Base-by-base conservation (phyloP, 2,329 filamentous ascomycete genomes). In the Trichophaea hybrida region DNA sequence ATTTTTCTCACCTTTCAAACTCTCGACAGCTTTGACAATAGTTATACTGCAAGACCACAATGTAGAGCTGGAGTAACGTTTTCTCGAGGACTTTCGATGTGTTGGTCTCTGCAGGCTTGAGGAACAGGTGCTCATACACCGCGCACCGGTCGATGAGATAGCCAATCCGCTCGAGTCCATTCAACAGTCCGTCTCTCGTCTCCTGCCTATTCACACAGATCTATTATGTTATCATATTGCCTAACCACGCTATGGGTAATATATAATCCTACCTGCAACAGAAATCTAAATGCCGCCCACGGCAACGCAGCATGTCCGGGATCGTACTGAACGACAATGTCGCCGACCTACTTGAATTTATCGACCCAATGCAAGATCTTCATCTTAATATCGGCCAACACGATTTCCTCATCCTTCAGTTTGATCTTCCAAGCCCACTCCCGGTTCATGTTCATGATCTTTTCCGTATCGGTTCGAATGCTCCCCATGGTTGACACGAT, bases 271-370 rank as follows among this genome's bases (percentile, higher is more conserved):
- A 60, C 58, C 61, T 69, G 62, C 7, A 71, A 61, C 12, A 71
- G 13, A 52, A 71, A 68, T 35, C 69, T 48, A 1, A 71, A 61
- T 7, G 56, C 66, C 12, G 68, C 70, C 69, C 70, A 71, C 1
- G 69, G 70, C 15, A 71, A 54, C 13, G 65, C 61, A 51, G 69
- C 68, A 60, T 69, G 67, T 10, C 48, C 60, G 1, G 69, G 69
- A 37, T 70, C 67, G 55, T 67, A 69, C 32, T 69, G 65, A 6
- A 68, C 66, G 6, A 58, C 62, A 10, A 65, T 53, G 53, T 71
- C 68, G 0, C 66, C 69, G 0, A 69, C 56, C 6, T 64, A 62
- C 40, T 68, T 69, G 59, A 70, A 70, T 38, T 60, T 68, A 15
- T 68, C 55, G 7, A 71, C 15, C 68, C 68, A 71, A 2, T 17